phyloP scores from a whole-genome alignment of 2,329 filamentous ascomycete genomes.

The Fusarium nurragi region DNA sequence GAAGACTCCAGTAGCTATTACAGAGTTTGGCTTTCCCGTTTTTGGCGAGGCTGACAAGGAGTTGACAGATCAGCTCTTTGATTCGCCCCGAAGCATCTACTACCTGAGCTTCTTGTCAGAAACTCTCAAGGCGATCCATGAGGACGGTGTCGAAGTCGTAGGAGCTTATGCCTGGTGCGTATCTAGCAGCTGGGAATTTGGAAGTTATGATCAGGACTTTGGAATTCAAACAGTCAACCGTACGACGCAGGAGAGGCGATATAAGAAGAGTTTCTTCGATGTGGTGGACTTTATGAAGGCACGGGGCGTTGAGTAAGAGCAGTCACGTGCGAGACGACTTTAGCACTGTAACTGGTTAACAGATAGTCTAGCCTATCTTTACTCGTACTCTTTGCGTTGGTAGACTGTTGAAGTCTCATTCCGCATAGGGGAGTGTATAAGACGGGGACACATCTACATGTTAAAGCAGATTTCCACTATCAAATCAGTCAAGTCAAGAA shows the following conservation, averaged over 20 bases:
- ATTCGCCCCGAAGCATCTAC: constrained; percentile 63
- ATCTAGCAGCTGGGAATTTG: constrained; percentile 66
- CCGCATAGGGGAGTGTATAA: too few species aligned
- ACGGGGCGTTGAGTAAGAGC: constrained; percentile 38
- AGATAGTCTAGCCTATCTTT: too few species aligned
- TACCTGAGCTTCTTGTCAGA: constrained; percentile 65
- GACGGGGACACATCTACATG: too few species aligned
- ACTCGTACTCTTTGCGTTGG: too few species aligned
- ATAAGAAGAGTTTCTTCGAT: constrained; percentile 69
- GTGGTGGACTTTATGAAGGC: constrained; percentile 61
- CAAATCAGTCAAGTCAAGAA: too few species aligned
- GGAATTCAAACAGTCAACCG: constrained; percentile 66
- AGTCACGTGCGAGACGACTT: neutral
- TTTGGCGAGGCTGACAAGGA: constrained; percentile 56
- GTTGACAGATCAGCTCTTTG: constrained; percentile 61
- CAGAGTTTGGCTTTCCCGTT: constrained; percentile 68
- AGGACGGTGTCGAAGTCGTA: constrained; percentile 64
- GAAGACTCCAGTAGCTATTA: constrained; percentile 57
- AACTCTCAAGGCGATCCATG: constrained; percentile 63
- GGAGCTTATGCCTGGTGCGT: constrained; percentile 65
- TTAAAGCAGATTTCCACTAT: too few species aligned
- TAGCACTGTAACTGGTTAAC: neutral
- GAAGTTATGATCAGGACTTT: constrained; percentile 56
- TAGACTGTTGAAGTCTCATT: too few species aligned
- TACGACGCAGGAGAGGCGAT: constrained; percentile 60